These are phyloP conservation scores for Sporisorium iseilematis-ciliati DNA, from an alignment of 1,284 basidiomycete species.

Conservation along the genomic window DNA sequence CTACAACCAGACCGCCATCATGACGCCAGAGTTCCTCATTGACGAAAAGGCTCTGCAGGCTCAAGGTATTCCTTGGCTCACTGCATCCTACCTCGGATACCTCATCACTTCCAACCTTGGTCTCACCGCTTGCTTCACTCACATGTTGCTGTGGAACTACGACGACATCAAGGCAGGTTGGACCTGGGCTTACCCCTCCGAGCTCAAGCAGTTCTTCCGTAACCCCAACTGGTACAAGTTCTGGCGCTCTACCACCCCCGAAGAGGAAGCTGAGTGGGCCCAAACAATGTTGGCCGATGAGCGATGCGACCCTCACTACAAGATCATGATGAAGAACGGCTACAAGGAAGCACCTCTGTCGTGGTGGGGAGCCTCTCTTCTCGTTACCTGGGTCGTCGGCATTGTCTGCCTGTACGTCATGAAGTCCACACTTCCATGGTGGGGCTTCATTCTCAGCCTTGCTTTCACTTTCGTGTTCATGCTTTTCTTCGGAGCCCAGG, in stretches of 20 bases:
- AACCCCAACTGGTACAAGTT: conserved; percentile 36
- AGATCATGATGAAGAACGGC: conserved; percentile 37
- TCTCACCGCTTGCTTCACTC: conserved; percentile 41
- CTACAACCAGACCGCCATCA: conserved; percentile 46
- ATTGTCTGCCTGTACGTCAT: conserved; percentile 29
- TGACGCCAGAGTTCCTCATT: conserved; percentile 35
- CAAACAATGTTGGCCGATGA: conserved; percentile 15
- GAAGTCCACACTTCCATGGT: conserved; percentile 43
- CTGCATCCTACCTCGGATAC: conserved; percentile 33
- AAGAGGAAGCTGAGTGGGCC: conserved; percentile 30
- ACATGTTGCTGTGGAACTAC: conserved; percentile 47
- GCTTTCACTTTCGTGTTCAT: conserved; percentile 33
- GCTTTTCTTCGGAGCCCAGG: conserved; percentile 34
- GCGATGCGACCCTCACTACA: conserved; percentile 33
- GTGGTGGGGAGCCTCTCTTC: conserved; percentile 34
- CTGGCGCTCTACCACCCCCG: conserved; percentile 19
- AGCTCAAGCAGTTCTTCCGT: conserved; percentile 18
- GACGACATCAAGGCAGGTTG: conserved; percentile 38
- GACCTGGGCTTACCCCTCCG: conserved; percentile 31
- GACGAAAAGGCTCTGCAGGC: conserved; percentile 25
- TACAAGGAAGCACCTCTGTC: conserved; percentile 35
- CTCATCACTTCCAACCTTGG: conserved; percentile 38
- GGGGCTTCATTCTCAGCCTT: conserved; percentile 29
- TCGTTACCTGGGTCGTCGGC: conserved; percentile 28
- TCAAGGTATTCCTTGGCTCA: conserved; percentile 34